These are phyloP conservation scores for Sporothrix dimorphospora DNA, from an alignment of 2,329 filamentous ascomycete genomes.

Conservation along the genomic window DNA sequence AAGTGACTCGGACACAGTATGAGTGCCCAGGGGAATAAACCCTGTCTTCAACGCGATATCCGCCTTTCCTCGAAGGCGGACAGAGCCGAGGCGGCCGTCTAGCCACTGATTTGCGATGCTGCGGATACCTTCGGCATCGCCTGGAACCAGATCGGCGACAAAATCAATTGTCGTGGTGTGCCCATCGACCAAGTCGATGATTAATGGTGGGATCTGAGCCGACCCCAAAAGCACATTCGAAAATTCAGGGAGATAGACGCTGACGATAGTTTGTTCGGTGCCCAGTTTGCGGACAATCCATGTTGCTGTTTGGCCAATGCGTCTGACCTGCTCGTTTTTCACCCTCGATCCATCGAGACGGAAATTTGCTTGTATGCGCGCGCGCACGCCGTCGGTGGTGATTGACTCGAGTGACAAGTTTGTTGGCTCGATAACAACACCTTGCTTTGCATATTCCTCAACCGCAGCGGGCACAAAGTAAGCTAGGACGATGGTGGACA, in stretches of 20 bases:
- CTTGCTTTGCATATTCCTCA: constrained; percentile 83
- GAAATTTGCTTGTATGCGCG: constrained; percentile 81
- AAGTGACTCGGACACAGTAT: constrained; percentile 73
- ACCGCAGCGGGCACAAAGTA: constrained; percentile 82
- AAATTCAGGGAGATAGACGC: constrained; percentile 83
- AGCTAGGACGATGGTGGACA: constrained; percentile 73
- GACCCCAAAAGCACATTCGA: constrained; percentile 76
- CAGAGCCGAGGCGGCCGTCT: constrained; percentile 70
- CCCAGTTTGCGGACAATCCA: constrained; percentile 79
- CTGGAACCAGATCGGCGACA: constrained; percentile 73
- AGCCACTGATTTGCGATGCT: constrained; percentile 87
- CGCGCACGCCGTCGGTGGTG: constrained; percentile 74
- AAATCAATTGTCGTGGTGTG: constrained; percentile 79
- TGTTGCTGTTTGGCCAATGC: constrained; percentile 76
- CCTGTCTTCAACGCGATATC: constrained; percentile 77
- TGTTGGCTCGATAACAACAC: constrained; percentile 79
- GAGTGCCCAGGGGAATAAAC: constrained; percentile 75
- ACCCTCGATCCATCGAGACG: constrained; percentile 78
- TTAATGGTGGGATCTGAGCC: constrained; percentile 73
- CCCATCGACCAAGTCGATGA: constrained; percentile 76
- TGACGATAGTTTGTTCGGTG: constrained; percentile 70
- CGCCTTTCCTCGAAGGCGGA: constrained; percentile 75
- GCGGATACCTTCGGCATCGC: constrained; percentile 75
- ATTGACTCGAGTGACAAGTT: constrained; percentile 85
- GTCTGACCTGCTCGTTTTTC: constrained; percentile 68